Evolutionary conservation across 2,329 filamentous ascomycete genomes (phyloP), one percentile per base, ranked within the genome.

Genomic region (Ophiocordyceps camponoti-floridani): DNA sequence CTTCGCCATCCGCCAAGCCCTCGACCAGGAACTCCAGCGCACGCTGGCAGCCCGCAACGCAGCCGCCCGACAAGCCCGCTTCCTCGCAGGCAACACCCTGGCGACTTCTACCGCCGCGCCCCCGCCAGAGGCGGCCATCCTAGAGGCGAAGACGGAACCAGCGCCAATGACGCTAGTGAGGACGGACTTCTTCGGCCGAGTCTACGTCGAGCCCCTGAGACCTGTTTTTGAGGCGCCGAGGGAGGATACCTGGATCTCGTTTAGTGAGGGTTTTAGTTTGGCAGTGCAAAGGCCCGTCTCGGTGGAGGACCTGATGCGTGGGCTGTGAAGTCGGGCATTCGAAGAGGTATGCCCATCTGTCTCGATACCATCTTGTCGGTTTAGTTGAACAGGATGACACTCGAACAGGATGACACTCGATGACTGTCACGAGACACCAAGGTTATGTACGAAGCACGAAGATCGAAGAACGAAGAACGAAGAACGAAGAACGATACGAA

Each of bases 1-100:
- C n/a, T 98, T 86, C 56, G 89, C 89, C 1, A 82, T 98, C 6
- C 79, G 91, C 19, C 89, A 95, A 59, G 88, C 95, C 9, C 72
- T 98, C 1, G 87, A 94, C 55, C 85, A 91, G 58, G 89, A 96
- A 59, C 83, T 89, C 53, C 77, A 76, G 48, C 85, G 82, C 55
- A 81, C 85, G 42, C 73, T 80, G 12, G 65, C 73, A 28, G 66
- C 77, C 31, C 78, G 81, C 13, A 80, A 84, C 43, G 75, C 75
- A 48, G 71, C 75, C 4, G 72, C 77, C 0, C 69, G 83, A 2
- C 75, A 83, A 53, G 75, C 78, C 9, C 71, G 81, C 3, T 80
- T 78, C 58, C 65, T 62, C 40, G 75, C 68, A n/a, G 75, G 68
- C 52, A 10, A 68, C 52, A 27, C 19, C 35, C 7, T 33, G 16